Conservation (phyloP, 2,329 filamentous ascomycete species). For the Westerdykella ornata region DNA sequence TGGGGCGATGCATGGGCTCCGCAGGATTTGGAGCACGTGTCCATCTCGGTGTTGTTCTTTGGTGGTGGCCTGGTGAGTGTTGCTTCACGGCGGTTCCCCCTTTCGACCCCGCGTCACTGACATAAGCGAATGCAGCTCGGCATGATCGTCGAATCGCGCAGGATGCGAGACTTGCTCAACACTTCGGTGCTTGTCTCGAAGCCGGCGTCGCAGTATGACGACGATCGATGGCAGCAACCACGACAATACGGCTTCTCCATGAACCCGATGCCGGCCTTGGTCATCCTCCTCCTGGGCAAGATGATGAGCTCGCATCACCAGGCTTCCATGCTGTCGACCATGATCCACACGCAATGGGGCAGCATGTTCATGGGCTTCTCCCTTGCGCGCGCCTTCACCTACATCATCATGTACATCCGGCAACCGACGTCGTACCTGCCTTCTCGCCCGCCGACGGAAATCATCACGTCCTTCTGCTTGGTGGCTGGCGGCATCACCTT, state of each 20-base stretch:
- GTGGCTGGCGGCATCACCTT: slow-evolving; percentile 85
- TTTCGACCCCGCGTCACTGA: slow-evolving; percentile 14
- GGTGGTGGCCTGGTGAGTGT: slow-evolving; percentile 73
- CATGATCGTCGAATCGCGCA: slow-evolving; percentile 70
- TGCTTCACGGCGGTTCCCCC: background rate
- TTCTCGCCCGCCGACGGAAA: slow-evolving; percentile 79
- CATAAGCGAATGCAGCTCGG: slow-evolving; percentile 47
- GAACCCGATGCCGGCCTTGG: slow-evolving; percentile 80
- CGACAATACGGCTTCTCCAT: slow-evolving; percentile 66
- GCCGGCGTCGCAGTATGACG: slow-evolving; percentile 19
- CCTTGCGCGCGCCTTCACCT: slow-evolving; percentile 70
- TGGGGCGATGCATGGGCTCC: slow-evolving; percentile 66
- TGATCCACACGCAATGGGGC: slow-evolving; percentile 94
- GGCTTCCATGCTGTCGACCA: slow-evolving; percentile 71
- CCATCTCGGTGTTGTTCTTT: slow-evolving; percentile 89
- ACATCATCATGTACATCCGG: slow-evolving; percentile 69
- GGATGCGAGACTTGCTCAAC: slow-evolving; percentile 61
- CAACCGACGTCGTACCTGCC: slow-evolving; percentile 76
- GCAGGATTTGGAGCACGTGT: slow-evolving; percentile 82
- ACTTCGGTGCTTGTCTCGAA: slow-evolving; percentile 41
- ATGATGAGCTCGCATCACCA: slow-evolving; percentile 97
- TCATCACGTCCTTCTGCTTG: slow-evolving; percentile 80
- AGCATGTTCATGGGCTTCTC: slow-evolving; percentile 74
- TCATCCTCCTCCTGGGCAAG: slow-evolving; percentile 79
- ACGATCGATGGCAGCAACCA: slow-evolving; percentile 53